Evolutionary conservation across 2,329 filamentous ascomycete species (phyloP), one percentile per base, ranked within the genome.

Genomic region (Fusarium subglutinans): DNA sequence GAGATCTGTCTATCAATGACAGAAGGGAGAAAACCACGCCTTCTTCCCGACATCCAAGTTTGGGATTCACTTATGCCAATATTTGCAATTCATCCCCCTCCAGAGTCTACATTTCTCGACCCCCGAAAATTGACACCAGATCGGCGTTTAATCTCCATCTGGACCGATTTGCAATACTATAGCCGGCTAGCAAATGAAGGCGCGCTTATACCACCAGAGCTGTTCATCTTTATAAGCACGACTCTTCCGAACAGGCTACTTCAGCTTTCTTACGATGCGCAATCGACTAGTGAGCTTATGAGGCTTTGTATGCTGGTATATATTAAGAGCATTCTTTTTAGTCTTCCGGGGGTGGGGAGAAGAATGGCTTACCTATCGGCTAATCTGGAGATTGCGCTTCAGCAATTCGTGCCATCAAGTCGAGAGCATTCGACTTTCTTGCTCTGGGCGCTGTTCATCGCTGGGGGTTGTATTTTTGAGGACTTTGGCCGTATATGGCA

Each of bases 331-430:
- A 55, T 55, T 5, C 35, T 55, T 2, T 40, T 55, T 4, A 55
- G 35, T n/a, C 51, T 55, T 18, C 20, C 51, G 1, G 24, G 20
- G 2, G 18, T 40, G 0, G 35, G 35, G 20, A 55, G 5, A 3
- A 41, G 51, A 18, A 55, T 41, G 24, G 2, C 11, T 14, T 55
- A 55, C 0, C 0, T 55, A 0, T 18, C 14, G 6, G 11, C 1
- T 4, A 28, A 28, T n/a, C 14, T 41, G 3, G 24, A 28, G 11
- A 18, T 1, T 1, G 11, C 6, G 4, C 24, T 55, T 2, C 51
- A n/a, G 8, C 2, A 2, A 0, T 55, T 10, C 6, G 20, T 17
- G 2, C 24, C 24, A 0, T 18, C 3, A 0, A 2, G 2, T 5
- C 3, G 5, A 4, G 35, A 55, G 15, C 35, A 41, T 0, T 41